These are phyloP conservation scores for Styphnolobium japonicum DNA, from an alignment of 306 rosid genomes.

Conservation along the genomic window DNA sequence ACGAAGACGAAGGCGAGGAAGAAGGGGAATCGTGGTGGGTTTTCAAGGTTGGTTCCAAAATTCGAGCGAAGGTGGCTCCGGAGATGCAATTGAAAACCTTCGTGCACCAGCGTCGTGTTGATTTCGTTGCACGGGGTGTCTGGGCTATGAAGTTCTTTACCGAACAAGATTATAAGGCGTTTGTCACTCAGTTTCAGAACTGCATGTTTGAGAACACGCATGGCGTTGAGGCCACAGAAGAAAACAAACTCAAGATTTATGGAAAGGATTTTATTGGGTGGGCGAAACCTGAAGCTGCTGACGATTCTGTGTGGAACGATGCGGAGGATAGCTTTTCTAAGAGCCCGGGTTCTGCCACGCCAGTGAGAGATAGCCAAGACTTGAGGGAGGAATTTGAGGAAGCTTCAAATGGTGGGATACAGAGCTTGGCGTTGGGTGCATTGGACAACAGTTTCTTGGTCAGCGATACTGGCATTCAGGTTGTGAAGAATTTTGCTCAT, in stretches of 20 bases:
- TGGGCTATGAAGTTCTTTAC: constrained; percentile 90
- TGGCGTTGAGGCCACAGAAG: constrained; percentile 65
- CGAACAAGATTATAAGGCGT: constrained; percentile 49
- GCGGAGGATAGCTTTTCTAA: constrained; percentile 64
- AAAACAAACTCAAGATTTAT: constrained; percentile 69
- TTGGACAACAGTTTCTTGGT: constrained; percentile 93
- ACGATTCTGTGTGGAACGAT: constrained; percentile 96
- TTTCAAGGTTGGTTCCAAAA: constrained; percentile 61
- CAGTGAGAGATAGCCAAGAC: constrained; percentile 52
- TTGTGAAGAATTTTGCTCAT: constrained; percentile 78
- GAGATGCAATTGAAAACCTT: constrained; percentile 72
- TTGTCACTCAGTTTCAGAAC: constrained; percentile 52
- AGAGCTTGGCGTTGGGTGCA: constrained; percentile 93
- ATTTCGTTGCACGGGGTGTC: constrained; percentile 79
- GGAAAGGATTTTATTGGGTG: constrained; percentile 92
- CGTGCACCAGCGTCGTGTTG: constrained; percentile 73
- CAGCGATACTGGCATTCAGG: constrained; percentile 81
- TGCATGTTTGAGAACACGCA: constrained; percentile 82
- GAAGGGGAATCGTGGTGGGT: constrained; percentile 59
- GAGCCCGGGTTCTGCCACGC: constrained; percentile 63
- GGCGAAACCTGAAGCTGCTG: constrained; percentile 84
- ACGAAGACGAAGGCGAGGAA: constrained; percentile 46
- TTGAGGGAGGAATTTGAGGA: constrained; percentile 90
- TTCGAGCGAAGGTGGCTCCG: constrained; percentile 49
- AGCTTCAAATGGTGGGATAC: constrained; percentile 81